A percentile compares a stretch with the other conserved stretches of the same genome.
Conservation (phyloP, 257 asterid species). For the Echites panduratus region DNA sequence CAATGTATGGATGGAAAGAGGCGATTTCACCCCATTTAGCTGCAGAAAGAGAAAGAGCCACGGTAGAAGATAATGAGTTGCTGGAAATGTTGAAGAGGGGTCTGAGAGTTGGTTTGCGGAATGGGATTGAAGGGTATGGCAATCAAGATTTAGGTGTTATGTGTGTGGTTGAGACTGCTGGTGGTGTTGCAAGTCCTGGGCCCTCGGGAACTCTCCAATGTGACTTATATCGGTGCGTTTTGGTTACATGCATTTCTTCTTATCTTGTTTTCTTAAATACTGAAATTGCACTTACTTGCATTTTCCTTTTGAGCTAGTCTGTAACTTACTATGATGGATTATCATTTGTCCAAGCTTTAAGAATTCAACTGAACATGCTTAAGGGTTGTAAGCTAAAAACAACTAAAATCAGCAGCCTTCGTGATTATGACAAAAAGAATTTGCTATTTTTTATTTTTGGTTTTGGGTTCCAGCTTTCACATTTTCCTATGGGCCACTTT, state of each 20-base stretch:
- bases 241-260: background rate
- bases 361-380: background rate
- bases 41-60: constrained; percentile 70
- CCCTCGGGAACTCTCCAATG: constrained; percentile 93
- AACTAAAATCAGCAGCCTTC: background rate
- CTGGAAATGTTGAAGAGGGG: constrained; percentile 59
- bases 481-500: background rate
- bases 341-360: background rate
- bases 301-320: background rate
- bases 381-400: background rate
- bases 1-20: constrained; percentile 78
- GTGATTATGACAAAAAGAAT: background rate
- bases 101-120: constrained; percentile 29
- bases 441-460: constrained; percentile 4
- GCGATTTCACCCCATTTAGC: constrained; percentile 91
- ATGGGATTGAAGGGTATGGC: constrained; percentile 16
- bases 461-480: background rate
- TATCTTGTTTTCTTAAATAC: background rate
- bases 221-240: constrained; percentile 69
- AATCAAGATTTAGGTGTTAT: constrained; percentile 35
- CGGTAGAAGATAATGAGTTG: constrained; percentile 51
- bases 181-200: constrained; percentile 99
- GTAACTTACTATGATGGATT: background rate
- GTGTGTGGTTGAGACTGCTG: constrained; percentile 92
- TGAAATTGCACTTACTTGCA: background rate